These are phyloP conservation scores for Boletus fagicola DNA, from an alignment of 768 basidiomycete species.

Conservation along the genomic window DNA sequence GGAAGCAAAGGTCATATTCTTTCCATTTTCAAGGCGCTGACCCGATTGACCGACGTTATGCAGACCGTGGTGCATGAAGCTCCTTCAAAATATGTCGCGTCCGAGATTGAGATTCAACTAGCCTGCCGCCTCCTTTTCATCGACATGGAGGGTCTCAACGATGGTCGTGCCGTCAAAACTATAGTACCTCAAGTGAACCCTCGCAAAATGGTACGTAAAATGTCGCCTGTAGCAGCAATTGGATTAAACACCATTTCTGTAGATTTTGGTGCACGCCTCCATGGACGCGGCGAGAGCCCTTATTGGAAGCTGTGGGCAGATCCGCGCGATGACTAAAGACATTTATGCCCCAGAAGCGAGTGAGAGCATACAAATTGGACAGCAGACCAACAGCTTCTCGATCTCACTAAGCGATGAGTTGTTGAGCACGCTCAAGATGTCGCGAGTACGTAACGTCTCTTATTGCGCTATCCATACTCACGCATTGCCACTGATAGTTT, in stretches of 20 bases:
- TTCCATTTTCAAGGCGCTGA: not conserved
- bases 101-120: constrained; percentile 72
- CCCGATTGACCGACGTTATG: constrained; percentile 9
- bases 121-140: constrained; percentile 87
- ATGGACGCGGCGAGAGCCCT: constrained; percentile 65
- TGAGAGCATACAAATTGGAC: constrained; percentile 88
- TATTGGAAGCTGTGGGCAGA: constrained; percentile 76
- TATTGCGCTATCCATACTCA: constrained; percentile 2
- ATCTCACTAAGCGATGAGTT: constrained; percentile 91
- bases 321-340: constrained; percentile 89
- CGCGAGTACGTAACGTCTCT: constrained; percentile 58
- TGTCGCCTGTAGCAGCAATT: not conserved
- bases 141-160: constrained; percentile 95
- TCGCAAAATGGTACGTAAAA: constrained; percentile 74
- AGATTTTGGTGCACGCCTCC: constrained; percentile 90
- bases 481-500: constrained; percentile 52
- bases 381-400: constrained; percentile 93
- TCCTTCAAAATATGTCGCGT: constrained; percentile 87
- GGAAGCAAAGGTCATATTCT: constrained; percentile 59
- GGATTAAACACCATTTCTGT: not conserved
- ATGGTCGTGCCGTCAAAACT: constrained; percentile 94
- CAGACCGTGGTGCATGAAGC: constrained; percentile 78
- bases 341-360: constrained; percentile 75
- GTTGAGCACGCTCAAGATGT: constrained; percentile 76
- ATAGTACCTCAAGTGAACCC: constrained; percentile 97